Evolutionary conservation across 768 basidiomycete species (phyloP), one percentile per base, ranked within the genome.

Genomic region (Russula earlei): DNA sequence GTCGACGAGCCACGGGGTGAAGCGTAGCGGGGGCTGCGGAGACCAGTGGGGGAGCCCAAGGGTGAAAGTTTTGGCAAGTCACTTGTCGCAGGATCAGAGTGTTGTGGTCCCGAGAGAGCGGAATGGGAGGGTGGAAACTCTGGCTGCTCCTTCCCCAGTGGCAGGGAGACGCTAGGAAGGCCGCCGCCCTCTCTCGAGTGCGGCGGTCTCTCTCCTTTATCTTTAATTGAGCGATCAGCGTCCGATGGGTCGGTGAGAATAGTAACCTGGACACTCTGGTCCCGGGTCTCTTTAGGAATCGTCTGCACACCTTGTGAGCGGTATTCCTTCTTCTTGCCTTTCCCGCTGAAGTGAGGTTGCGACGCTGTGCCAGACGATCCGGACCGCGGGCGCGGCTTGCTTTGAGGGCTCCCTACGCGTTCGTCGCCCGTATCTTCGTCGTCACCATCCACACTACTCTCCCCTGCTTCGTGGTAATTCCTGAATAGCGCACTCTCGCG

Each of bases 381-480:
- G 0, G 68, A 60, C 43, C 67, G 65, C n/a, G 64, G 63, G 43
- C 64, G 60, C 29, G 51, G 62, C 61, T 31, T 62, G 41, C 37
- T 56, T 49, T 22, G n/a, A n/a, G 37, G 37, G 5, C 50, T 36
- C 58, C 70, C 72, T 38, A 71, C 72, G 56, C 65, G 69, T 55
- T 72, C 73, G 64, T 59, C 62, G 55, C 33, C 64, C 15, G 60
- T 62, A 42, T 86, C 86, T 63, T 89, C 88, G 57, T 85, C 82
- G 62, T 91, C 90, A 5, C 85, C 90, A 67, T 91, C 89, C 56
- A 81, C 79, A 65, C 90, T 91, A 62, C 79, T 83, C 14, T 75
- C 82, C 62, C 89, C 88, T 20, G 72, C 70, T 59, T 71, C 72
- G 22, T 81, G 78, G 76, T 78, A 79, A 53, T 67, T 77, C 57